A percentile compares a stretch with the other conserved stretches of the same genome.
phyloP scores from a whole-genome alignment of 257 asterid species.

The Rehmannia glutinosa region DNA sequence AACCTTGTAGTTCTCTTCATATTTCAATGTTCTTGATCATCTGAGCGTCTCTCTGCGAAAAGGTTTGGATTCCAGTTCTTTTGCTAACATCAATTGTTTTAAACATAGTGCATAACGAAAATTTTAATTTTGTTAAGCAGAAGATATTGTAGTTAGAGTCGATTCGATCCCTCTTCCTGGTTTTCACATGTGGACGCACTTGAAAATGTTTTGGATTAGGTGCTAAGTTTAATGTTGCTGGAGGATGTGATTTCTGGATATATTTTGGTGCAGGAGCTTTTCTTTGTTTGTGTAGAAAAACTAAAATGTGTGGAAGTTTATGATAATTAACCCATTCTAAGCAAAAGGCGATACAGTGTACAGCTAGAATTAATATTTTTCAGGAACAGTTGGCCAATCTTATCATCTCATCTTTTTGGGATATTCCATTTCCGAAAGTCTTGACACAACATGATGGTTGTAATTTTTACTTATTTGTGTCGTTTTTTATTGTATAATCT shows the following conservation, averaged over 20 bases:
- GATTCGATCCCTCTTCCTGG: not conserved
- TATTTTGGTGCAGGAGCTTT: conserved; percentile 12
- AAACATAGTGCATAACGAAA: not conserved
- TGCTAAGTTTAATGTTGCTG: conserved; percentile 1
- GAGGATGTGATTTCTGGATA: conserved; percentile 3
- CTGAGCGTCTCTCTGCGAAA: not conserved
- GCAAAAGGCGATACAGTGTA: not conserved
- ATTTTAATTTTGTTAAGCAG: not conserved
- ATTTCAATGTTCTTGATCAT: not conserved
- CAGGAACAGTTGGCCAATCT: not conserved
- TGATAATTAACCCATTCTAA: not conserved
- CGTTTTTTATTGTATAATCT: not conserved
- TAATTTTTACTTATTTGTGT: not conserved
- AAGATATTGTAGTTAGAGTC: not conserved
- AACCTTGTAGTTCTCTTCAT: not conserved
- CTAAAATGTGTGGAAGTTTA: not conserved
- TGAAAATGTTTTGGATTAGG: not conserved
- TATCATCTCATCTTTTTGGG: no score
- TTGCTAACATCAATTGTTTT: not conserved
- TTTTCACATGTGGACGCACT: no score
- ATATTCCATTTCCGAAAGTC: no score
- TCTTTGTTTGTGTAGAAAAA: not conserved
- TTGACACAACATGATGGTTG: no score
- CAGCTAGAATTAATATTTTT: not conserved
- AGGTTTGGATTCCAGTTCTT: not conserved